A percentile compares a stretch with the other conserved stretches of the same genome.
These are phyloP conservation scores for Ophiostoma novo-ulmi DNA, from an alignment of 2,329 filamentous ascomycete species.

Conservation along the genomic window DNA sequence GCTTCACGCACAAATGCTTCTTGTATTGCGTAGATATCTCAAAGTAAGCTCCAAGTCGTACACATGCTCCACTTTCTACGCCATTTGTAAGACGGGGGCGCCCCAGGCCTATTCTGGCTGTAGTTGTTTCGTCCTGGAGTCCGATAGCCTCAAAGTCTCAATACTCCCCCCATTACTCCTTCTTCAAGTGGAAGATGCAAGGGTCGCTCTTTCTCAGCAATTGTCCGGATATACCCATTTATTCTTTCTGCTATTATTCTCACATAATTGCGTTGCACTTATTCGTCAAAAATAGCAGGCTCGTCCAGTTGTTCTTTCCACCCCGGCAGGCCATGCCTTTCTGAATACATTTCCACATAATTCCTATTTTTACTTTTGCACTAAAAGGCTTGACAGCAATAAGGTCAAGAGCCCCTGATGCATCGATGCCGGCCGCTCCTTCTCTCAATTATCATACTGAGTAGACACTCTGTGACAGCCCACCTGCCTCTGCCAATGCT, in stretches of 20 bases:
- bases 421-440: conserved; percentile 5
- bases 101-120: conserved; percentile 16
- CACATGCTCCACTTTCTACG: neutral
- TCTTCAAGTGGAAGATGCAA: neutral
- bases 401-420: conserved; percentile 18
- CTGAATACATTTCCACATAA: neutral
- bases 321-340: conserved; percentile 15
- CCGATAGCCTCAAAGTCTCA: conserved; percentile 15
- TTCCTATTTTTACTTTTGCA: conserved; percentile 1
- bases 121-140: conserved; percentile 24
- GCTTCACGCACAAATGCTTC: no score
- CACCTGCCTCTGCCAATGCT: conserved; percentile 3
- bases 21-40: neutral
- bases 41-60: neutral
- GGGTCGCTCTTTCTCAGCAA: conserved; percentile 6
- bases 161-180: conserved; percentile 12
- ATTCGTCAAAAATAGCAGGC: conserved; percentile 9
- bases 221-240: neutral
- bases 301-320: conserved; percentile 17
- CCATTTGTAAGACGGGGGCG: neutral
- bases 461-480: neutral
- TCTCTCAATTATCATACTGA: conserved; percentile 1
- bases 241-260: neutral
- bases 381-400: conserved; percentile 13
- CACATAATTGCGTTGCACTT: conserved; percentile 1